Evolutionary conservation across 148 eudicot species (phyloP), one percentile per base, ranked within the genome.

Genomic region (Diospyros lotus): DNA sequence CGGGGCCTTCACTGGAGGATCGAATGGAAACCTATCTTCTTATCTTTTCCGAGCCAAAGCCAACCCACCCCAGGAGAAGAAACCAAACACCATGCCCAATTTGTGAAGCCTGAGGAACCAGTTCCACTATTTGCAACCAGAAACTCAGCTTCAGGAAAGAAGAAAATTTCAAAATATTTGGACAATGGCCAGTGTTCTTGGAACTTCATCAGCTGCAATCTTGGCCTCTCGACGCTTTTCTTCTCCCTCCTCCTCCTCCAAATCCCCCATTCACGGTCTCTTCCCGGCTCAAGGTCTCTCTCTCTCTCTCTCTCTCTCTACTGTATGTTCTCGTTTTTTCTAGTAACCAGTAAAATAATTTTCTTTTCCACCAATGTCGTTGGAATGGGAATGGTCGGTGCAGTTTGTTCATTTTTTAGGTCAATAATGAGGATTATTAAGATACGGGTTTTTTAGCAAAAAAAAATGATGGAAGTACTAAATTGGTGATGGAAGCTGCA

Each of bases 181-280:
- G 73, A 66, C 13, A 41, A 90, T 90, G 94, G 92, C 96, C 54
- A 80, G 83, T 58, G 60, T 87, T 38, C 78, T 90, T 0, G 86
- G 84, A 53, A 68, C 91, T 28, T 84, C 89, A 64, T 86, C 91
- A 9, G 69, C 89, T 17, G 67, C 88, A 4, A 13, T 77, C 75
- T 68, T 78, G 46, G 69, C 82, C 59, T 83, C 85, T 48, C 72
- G 70, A 69, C 76, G 81, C 68, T 48, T 82, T 69, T 80, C 83
- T 79, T 86, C 90, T 80, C 72, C 68, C 51, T 78, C 82, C 44
- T 28, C 28, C 28, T 77, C 80, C n/a, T 78, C 82, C 44, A 81
- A 70, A 9, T 41, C 80, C 53, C 75, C 82, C 6, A 71, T 77
- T 77, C 73, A 69, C 58, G 11, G 73, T 58, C 48, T 80, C 18